Base-by-base conservation (phyloP, 805 yeast genomes). In the Saccharomycopsis fermentans region DNA sequence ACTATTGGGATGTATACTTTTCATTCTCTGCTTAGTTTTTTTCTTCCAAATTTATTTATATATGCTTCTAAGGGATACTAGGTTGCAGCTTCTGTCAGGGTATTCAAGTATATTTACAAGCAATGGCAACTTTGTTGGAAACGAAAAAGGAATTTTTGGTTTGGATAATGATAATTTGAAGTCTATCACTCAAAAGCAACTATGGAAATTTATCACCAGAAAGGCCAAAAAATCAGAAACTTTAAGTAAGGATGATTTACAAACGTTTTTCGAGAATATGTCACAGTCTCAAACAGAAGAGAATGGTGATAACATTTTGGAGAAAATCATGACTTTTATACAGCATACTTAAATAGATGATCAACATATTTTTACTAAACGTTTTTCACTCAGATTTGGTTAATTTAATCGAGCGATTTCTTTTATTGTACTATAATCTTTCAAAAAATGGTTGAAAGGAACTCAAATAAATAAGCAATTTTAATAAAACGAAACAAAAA, bases 201-300 rank as follows among this genome's bases (percentile, higher is more conserved):
- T 59, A 17, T 59, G 62, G 62, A 26, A 57, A 4, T 56, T 59
- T 59, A 21, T 58, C 21, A 35, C 35, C 16, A 14, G 60, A 14
- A 43, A 43, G 12, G 21, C 50, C 24, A 43, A 43, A 21, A 43
- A 24, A 11, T 43, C 50, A 14, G 50, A 21, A 43, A 43, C 9
- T 21, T 8, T 43, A 21, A 43, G 24, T 21, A 43, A 43, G 12
- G 50, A 43, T 11, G 50, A 43, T 43, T 24, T 43, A 21, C 50
- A 43, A 24, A 16, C 14, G 9, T 43, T 43, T 43, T 43, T 43
- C 14, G 16, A 21, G 50, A 43, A 43, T 11, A 16, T 43, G 21
- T 43, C 50, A 3, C 27, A 43, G 12, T 21, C 14, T 43, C 47
- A 39, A 17, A 26, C 9, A 21, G 50, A 14, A 16, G 50, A 26